A percentile compares a stretch with the other conserved stretches of the same genome.
These are phyloP conservation scores for Aethionema arabicum DNA, from an alignment of 345 rosid species.

Conservation along the genomic window DNA sequence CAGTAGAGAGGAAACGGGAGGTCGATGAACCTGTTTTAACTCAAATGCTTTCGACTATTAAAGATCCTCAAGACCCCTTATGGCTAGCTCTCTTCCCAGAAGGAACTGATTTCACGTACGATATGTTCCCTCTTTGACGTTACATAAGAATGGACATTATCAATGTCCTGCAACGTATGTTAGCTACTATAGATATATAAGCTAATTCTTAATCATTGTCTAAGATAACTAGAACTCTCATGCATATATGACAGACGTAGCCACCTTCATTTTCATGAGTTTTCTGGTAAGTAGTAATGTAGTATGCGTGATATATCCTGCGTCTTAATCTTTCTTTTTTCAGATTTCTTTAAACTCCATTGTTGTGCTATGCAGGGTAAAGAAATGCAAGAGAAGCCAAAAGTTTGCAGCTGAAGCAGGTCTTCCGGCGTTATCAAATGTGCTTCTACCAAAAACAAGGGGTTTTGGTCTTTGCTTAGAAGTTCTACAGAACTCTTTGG, in stretches of 20 bases:
- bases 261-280: background rate
- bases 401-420: slow-evolving; percentile 68
- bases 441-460: slow-evolving; percentile 71
- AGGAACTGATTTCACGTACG: slow-evolving; percentile 87
- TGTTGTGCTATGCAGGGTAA: slow-evolving; percentile 52
- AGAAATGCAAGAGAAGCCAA: slow-evolving; percentile 63
- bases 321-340: slow-evolving; percentile 6
- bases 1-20: slow-evolving; percentile 88
- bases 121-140: slow-evolving; percentile 27
- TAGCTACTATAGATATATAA: slow-evolving; percentile 3
- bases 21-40: slow-evolving; percentile 59
- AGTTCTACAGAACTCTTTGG: slow-evolving; percentile 53
- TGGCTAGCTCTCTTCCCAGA: slow-evolving; percentile 93
- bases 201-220: background rate
- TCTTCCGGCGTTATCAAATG: slow-evolving; percentile 67
- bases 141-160: slow-evolving; percentile 18
- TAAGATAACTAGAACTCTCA: background rate
- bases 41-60: slow-evolving; percentile 61
- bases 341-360: slow-evolving; percentile 13
- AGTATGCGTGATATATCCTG: slow-evolving; percentile 13
- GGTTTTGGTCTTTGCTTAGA: slow-evolving; percentile 72
- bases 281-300: slow-evolving; percentile 19
- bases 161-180: background rate
- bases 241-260: too few species aligned
- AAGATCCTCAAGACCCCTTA: slow-evolving; percentile 64